phyloP scores from a whole-genome alignment of 768 basidiomycete genomes.

The Tricholoma matsutake region DNA sequence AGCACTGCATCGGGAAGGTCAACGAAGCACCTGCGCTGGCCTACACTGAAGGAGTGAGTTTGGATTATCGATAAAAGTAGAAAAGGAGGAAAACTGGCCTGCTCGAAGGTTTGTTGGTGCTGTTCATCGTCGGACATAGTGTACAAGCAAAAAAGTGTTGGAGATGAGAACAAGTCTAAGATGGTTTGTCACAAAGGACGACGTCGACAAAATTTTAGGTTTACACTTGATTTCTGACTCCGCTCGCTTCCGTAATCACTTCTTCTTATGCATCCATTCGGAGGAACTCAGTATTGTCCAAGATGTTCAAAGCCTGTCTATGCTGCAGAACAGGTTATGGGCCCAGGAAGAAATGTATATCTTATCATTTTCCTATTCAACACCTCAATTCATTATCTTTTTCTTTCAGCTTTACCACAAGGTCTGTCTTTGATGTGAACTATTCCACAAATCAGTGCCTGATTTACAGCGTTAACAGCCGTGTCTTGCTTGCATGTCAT shows the following conservation, averaged over 20 bases:
- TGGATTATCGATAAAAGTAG: conserved; percentile 13
- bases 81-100: conserved; percentile 39
- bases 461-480: conserved; percentile 41
- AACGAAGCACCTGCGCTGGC: conserved; percentile 70
- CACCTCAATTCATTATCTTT: conserved; percentile 1
- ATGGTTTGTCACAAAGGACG: conserved; percentile 3
- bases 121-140: conserved; percentile 89
- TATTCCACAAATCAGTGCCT: neutral
- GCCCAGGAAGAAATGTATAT: conserved; percentile 83
- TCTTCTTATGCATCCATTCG: conserved; percentile 62
- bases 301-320: conserved; percentile 77
- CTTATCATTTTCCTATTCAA: conserved; percentile 3
- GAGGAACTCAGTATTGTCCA: conserved; percentile 70
- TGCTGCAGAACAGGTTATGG: conserved; percentile 87
- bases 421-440: conserved; percentile 31
- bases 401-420: conserved; percentile 71
- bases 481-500: conserved; percentile 75
- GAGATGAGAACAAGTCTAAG: conserved; percentile 22
- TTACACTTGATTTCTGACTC: conserved; percentile 14
- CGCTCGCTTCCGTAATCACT: conserved; percentile 21
- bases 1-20: conserved; percentile 92
- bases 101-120: conserved; percentile 86
- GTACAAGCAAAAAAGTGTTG: conserved; percentile 19
- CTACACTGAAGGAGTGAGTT: conserved; percentile 32
- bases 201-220: conserved; percentile 18